Evolutionary conservation across 495 filamentous ascomycete genomes (phyloP), one percentile per base, ranked within the genome.

Genomic region (Sphaerosporella brunnea): DNA sequence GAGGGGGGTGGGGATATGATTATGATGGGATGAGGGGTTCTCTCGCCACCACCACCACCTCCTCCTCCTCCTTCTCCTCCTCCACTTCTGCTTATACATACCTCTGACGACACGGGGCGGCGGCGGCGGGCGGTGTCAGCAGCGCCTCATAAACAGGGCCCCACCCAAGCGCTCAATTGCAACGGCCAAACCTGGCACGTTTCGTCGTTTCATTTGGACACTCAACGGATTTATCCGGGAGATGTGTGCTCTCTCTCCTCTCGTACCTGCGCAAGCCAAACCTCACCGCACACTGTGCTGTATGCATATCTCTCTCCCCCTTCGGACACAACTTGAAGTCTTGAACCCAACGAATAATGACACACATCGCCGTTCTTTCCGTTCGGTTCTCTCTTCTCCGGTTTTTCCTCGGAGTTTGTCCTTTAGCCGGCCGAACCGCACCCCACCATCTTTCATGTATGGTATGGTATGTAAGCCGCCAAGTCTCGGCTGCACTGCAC

Each of bases 351-450:
- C 13, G 28, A 32, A 32, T 13, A 13, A 32, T 5, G 28, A 32
- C 28, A 32, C 9, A 37, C 4, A 37, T 18, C 35, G 35, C 35
- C 8, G 15, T 7, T 32, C 13, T 9, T 8, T 37, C 28, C 28
- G 35, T 37, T 37, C 35, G 35, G 35, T 21, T 4, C 25, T 28
- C 39, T 9, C 39, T 43, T 43, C 39, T 28, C 20, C 39, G 20
- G 20, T 28, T 21, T 39, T 15, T 21, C 36, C 36, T 21, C 36
- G 36, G 20, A 39, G n/a, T 16, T 39, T 16, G 15, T 39, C 36
- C 36, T 8, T 7, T 5, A 7, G 5, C 36, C 36, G 36, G 36
- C 36, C 36, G 13, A 16, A 39, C 30, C 8, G n/a, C 8, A 34
- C 9, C n/a, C 9, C n/a, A 34, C 8, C 8, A 34, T 34, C n/a